phyloP scores from a whole-genome alignment of 2,329 filamentous ascomycete genomes.

The Corynespora cassiicola region DNA sequence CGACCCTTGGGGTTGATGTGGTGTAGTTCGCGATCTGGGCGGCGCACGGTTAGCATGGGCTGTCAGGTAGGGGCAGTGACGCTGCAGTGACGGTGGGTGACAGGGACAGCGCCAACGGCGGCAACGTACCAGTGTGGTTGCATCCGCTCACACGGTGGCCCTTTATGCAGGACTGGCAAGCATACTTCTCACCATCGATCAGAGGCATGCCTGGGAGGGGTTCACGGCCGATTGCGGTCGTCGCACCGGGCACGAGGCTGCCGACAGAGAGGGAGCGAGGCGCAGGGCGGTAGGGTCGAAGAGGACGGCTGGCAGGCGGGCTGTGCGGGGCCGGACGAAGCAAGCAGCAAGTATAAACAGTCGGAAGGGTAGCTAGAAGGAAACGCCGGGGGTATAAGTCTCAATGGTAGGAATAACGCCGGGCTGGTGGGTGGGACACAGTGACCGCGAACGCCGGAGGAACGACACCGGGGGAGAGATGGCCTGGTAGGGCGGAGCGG shows the following conservation, averaged over 20 bases:
- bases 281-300: conserved; percentile 14
- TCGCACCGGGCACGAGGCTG: conserved; percentile 33
- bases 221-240: conserved; percentile 44
- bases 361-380: conserved; percentile 15
- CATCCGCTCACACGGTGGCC: conserved; percentile 99
- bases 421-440: conserved; percentile 27
- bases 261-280: conserved; percentile 18
- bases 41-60: conserved; percentile 21
- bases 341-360: conserved; percentile 11
- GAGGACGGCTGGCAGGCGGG: too few relatives aligned
- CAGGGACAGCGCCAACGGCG: too few relatives aligned
- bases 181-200: conserved; percentile 90
- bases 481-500: conserved; percentile 35
- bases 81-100: conserved; percentile 19
- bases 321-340: conserved; percentile 15
- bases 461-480: conserved; percentile 37
- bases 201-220: conserved; percentile 43
- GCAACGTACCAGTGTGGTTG: conserved; percentile 80
- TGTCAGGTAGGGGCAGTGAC: conserved; percentile 29
- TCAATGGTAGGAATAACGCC: conserved; percentile 32
- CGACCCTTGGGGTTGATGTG: conserved; percentile 98
- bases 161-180: conserved; percentile 97
- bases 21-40: conserved; percentile 82
- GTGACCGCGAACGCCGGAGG: conserved; percentile 46
- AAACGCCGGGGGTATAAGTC: conserved; percentile 42